A percentile compares a stretch with the other conserved stretches of the same genome.
phyloP scores from a whole-genome alignment of 495 filamentous ascomycete species.

The Aspergillus sclerotioniger region DNA sequence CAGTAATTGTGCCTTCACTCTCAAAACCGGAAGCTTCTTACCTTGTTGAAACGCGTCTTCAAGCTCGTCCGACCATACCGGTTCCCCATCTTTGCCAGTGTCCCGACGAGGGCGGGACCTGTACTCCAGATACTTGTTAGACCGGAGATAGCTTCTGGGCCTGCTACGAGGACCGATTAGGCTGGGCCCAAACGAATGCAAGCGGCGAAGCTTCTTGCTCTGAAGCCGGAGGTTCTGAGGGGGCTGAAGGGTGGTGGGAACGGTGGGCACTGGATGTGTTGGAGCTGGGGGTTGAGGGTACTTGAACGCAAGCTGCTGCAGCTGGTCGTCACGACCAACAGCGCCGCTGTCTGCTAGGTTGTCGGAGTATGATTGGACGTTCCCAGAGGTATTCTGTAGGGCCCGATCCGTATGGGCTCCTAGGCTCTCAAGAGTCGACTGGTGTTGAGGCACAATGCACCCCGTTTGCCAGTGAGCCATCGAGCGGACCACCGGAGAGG shows the following conservation, averaged over 20 bases:
- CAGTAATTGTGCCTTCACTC: slow-evolving; percentile 3
- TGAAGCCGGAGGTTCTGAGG: slow-evolving; percentile 36
- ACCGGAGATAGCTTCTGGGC: slow-evolving; percentile 44
- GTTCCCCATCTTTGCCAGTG: slow-evolving; percentile 51
- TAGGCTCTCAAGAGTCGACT: slow-evolving; percentile 39
- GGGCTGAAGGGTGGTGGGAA: slow-evolving; percentile 30
- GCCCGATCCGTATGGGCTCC: slow-evolving; percentile 43
- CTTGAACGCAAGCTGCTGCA: slow-evolving; percentile 41
- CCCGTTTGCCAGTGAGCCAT: slow-evolving; percentile 52
- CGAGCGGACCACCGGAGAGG: slow-evolving; percentile 38
- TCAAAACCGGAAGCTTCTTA: slow-evolving; percentile 40
- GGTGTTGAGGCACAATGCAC: slow-evolving; percentile 44
- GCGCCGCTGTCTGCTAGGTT: slow-evolving; percentile 33
- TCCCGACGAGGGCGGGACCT: slow-evolving; percentile 64
- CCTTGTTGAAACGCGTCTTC: slow-evolving; percentile 90
- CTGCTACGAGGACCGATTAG: slow-evolving; percentile 28
- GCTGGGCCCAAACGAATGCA: slow-evolving; percentile 38
- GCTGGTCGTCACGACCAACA: slow-evolving; percentile 36
- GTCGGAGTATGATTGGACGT: slow-evolving; percentile 48
- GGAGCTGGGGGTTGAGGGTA: slow-evolving; percentile 36
- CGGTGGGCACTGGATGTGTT: slow-evolving; percentile 31
- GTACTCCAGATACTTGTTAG: slow-evolving; percentile 58
- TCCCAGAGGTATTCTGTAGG: slow-evolving; percentile 51
- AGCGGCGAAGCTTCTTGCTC: slow-evolving; percentile 37
- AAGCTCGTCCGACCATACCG: slow-evolving; percentile 77